Conservation (phyloP, 2,329 filamentous ascomycete genomes). For the Aspergillus jensenii region DNA sequence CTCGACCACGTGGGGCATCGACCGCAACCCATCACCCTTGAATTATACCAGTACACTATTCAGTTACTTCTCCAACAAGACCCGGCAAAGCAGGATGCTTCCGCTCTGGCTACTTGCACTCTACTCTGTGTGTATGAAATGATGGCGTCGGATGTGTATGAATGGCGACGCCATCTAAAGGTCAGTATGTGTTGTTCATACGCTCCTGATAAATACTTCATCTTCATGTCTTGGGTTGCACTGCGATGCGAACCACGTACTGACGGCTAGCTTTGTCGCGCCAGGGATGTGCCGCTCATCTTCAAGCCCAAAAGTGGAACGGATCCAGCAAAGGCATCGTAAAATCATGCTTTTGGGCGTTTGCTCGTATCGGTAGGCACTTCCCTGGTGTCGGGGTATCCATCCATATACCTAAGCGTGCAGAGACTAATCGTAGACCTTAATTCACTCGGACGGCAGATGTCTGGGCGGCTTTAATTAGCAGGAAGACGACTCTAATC, state of each 20-base stretch:
- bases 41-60: slow-evolving; percentile 16
- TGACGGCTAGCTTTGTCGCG: too few species aligned
- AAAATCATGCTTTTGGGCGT: slow-evolving; percentile 19
- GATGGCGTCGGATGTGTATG: slow-evolving; percentile 16
- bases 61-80: slow-evolving; percentile 13
- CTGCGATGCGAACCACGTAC: too few species aligned
- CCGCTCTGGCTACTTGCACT: slow-evolving; percentile 16
- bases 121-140: slow-evolving; percentile 19
- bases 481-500: slow-evolving; percentile 12
- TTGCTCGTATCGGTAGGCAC: slow-evolving; percentile 16
- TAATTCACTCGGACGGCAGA: slow-evolving; percentile 2
- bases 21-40: slow-evolving; percentile 11
- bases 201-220: neutral
- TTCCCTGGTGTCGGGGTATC: too few species aligned
- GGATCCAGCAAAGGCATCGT: slow-evolving; percentile 16
- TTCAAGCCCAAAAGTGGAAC: slow-evolving; percentile 14
- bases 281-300: slow-evolving; percentile 13
- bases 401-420: too few species aligned
- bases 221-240: too few species aligned
- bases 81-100: slow-evolving; percentile 6
- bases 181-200: neutral
- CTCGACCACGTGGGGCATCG: slow-evolving; percentile 4
- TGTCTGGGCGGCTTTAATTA: slow-evolving; percentile 16
- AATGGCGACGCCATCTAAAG: slow-evolving; percentile 19
- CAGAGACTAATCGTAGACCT: neutral